Evolutionary conservation across 148 eudicot genomes (phyloP), one percentile per base, ranked within the genome.

Genomic region (Bassia scoparia): DNA sequence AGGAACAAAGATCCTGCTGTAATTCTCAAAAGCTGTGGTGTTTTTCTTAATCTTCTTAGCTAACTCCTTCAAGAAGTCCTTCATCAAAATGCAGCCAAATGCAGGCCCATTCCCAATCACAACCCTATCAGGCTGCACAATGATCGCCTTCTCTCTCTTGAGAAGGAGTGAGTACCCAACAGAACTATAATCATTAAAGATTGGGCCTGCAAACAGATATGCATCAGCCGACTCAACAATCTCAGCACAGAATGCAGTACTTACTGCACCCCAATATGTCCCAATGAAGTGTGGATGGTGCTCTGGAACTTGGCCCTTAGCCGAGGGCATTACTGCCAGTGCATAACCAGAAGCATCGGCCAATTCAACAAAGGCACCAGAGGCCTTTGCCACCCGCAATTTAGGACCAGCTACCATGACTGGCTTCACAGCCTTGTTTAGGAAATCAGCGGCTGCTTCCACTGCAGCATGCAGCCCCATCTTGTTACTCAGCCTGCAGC

Each of bases 181-280:
- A 3, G 94, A 91, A 79, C 94, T 91, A 78, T 89, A 91, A 81
- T 91, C 97, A 29, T 89, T 91, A 79, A 91, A 91, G 11, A 89
- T 87, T 17, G 97, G 97, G 0, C 94, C 94, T 11, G 89, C 94
- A 58, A 91, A 91, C 5, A 91, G 3, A 75, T 91, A 91, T 3
- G 91, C 94, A 65, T 91, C 97, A 8, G 94, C 97, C 2, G 97
- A 91, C 62, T 91, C 97, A 21, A 91, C 94, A 24, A 91, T 89
- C 61, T 91, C 97, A 0, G 91, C 87, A 67, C 94, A 89, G 65
- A 91, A 91, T 1, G 88, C 77, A 0, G 97, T 91, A 80, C 97
- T 89, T 30, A 89, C 86, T 1, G 97, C 97, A 5, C 97, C 97
- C 94, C 94, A 91, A 54, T 89, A 91, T 0, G 94, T 89, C 20